Percentiles rank a stretch among this genome's conserved stretches.
Evolutionary conservation across 192 early-diverging fungal genomes (phyloP).

Genomic region (Diversispora epigaea): DNA sequence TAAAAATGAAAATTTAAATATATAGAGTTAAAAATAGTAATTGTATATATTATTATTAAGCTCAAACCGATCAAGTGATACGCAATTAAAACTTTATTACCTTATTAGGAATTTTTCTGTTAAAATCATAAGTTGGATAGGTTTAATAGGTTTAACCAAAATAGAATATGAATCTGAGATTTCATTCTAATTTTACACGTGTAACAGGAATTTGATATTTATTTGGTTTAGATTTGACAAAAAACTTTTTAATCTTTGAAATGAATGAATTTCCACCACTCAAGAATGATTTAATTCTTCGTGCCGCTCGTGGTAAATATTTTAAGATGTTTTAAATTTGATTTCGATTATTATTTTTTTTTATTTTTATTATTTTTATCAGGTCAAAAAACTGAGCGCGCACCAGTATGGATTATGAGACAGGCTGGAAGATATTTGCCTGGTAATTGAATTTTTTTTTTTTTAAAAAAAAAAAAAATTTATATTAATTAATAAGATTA

Average conservation of each 20-base stretch:
- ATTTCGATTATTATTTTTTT: background rate
- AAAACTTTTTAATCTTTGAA: background rate
- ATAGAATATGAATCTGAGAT: too few relatives aligned
- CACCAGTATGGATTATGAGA: slow-evolving; percentile 98
- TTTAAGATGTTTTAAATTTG: background rate
- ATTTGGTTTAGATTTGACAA: background rate
- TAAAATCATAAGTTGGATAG: too few relatives aligned
- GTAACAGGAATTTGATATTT: background rate
- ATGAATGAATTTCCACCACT: slow-evolving; percentile 73
- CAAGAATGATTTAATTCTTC: slow-evolving; percentile 88
- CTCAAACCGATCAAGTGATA: too few relatives aligned
- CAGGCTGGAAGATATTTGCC: slow-evolving; percentile 97
- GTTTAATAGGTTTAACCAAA: too few relatives aligned
- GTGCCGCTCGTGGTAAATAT: slow-evolving; percentile 73
- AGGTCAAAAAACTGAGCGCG: slow-evolving; percentile 70
- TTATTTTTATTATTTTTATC: background rate
- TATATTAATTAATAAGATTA: too few relatives aligned
- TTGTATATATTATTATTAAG: too few relatives aligned
- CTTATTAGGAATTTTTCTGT: too few relatives aligned
- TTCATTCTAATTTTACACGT: background rate
- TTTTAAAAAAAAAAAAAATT: too few relatives aligned
- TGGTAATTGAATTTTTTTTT: slow-evolving; percentile 46
- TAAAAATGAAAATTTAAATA: too few relatives aligned
- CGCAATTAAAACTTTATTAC: too few relatives aligned
- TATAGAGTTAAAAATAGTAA: too few relatives aligned